These are phyloP conservation scores for Alloascoidea africana DNA, from an alignment of 805 yeast species.

Conservation along the genomic window DNA sequence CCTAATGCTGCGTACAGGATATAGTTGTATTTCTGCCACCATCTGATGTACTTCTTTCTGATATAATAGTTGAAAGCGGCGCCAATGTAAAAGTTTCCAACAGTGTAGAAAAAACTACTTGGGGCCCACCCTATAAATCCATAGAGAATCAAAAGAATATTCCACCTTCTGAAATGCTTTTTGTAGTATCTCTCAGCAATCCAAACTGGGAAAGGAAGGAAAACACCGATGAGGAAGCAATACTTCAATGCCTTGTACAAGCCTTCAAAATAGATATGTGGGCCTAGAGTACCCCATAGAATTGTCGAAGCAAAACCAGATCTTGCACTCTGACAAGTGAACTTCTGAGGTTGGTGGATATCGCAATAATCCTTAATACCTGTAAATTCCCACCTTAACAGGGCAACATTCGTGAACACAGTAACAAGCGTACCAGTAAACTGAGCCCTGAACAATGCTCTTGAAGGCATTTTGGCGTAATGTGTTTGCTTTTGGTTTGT, in stretches of 20 bases:
- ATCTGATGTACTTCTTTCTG: constrained; percentile 24
- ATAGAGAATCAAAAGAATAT: background rate
- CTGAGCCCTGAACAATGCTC: constrained; percentile 37
- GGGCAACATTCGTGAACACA: constrained; percentile 17
- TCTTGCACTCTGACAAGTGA: constrained; percentile 23
- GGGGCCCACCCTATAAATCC: constrained; percentile 22
- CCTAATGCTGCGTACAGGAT: constrained; percentile 30
- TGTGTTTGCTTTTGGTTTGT: constrained; percentile 42
- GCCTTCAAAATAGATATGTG: constrained; percentile 28
- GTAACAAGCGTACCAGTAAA: constrained; percentile 19
- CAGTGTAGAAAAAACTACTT: constrained; percentile 26
- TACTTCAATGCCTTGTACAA: constrained; percentile 29
- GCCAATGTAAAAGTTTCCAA: constrained; percentile 25
- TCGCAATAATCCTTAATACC: constrained; percentile 21
- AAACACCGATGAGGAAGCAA: constrained; percentile 28
- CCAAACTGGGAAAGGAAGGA: constrained; percentile 16
- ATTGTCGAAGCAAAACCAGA: constrained; percentile 34
- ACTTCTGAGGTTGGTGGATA: constrained; percentile 21
- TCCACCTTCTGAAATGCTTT: background rate
- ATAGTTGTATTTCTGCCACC: constrained; percentile 42
- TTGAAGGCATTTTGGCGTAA: constrained; percentile 43
- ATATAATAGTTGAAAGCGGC: constrained; percentile 28
- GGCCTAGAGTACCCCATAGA: constrained; percentile 29
- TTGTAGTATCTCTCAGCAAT: constrained; percentile 7
- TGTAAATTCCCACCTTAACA: constrained; percentile 20